These are phyloP conservation scores for Boletellus sp. DNA, from an alignment of 768 basidiomycete species.

Conservation along the genomic window DNA sequence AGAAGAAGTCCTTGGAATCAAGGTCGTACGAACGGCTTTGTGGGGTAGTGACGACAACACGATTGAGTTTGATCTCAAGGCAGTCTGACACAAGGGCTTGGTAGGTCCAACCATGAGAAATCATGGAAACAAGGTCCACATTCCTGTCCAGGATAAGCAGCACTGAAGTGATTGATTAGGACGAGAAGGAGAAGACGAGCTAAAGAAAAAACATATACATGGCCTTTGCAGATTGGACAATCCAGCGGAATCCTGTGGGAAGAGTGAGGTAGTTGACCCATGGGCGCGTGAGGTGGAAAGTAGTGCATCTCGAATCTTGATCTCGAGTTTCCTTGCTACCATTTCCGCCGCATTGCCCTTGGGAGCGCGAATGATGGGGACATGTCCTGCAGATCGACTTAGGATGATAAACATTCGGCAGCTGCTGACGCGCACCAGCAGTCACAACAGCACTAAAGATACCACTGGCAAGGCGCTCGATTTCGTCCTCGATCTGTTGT, in stretches of 20 bases:
- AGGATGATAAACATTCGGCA: neutral
- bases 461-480: constrained; percentile 86
- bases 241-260: constrained; percentile 77
- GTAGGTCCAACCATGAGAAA: constrained; percentile 98
- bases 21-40: constrained; percentile 88
- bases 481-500: constrained; percentile 87
- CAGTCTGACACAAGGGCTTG: constrained; percentile 98
- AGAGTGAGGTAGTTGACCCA: constrained; percentile 54
- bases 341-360: constrained; percentile 97
- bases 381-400: constrained; percentile 56
- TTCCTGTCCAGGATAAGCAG: constrained; percentile 93
- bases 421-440: constrained; percentile 51
- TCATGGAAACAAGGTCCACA: constrained; percentile 87
- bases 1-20: constrained; percentile 98
- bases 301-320: constrained; percentile 83
- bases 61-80: constrained; percentile 93
- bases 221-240: constrained; percentile 86
- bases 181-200: neutral
- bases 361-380: constrained; percentile 93
- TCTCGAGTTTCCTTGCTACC: constrained; percentile 95
- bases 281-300: constrained; percentile 65
- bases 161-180: constrained; percentile 46
- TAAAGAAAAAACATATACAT: constrained; percentile 44
- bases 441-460: constrained; percentile 91
- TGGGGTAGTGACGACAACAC: constrained; percentile 77